Conservation (phyloP, 306 rosid species). For the Sindora glabra region DNA sequence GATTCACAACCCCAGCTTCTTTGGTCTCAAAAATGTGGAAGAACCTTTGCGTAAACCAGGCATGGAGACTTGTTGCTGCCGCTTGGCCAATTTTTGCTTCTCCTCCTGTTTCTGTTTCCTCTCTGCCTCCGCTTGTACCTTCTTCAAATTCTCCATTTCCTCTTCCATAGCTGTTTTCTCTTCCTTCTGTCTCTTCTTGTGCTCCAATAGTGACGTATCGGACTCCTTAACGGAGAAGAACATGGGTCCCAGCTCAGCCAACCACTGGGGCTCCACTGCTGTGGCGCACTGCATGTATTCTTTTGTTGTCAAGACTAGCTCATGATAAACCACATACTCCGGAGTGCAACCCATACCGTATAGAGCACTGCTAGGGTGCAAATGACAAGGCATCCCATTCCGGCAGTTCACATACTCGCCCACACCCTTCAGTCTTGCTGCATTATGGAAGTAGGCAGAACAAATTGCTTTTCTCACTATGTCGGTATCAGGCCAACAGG, state of each 20-base stretch:
- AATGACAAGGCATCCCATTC: constrained; percentile 91
- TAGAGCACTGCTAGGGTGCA: constrained; percentile 96
- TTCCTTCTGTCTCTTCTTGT: constrained; percentile 82
- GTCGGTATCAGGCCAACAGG: constrained; percentile 82
- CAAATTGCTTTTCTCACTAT: constrained; percentile 85
- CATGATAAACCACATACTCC: constrained; percentile 83
- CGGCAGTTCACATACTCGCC: constrained; percentile 89
- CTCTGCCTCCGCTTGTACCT: constrained; percentile 67
- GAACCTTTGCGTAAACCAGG: constrained; percentile 78
- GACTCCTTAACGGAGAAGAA: constrained; percentile 95
- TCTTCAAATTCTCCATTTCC: constrained; percentile 92
- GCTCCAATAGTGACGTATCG: constrained; percentile 85
- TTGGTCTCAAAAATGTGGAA: constrained; percentile 75
- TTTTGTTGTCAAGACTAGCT: constrained; percentile 67
- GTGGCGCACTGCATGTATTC: constrained; percentile 99
- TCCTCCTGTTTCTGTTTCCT: constrained; percentile 45
- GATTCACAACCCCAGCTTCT: constrained; percentile 67
- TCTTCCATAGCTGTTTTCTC: constrained; percentile 93
- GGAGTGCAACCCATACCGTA: constrained; percentile 98
- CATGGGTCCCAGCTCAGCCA: constrained; percentile 97
- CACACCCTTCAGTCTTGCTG: constrained; percentile 89
- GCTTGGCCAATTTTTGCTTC: constrained; percentile 52
- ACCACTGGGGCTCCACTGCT: constrained; percentile 93
- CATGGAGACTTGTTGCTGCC: constrained; percentile 63
- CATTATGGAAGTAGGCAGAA: constrained; percentile 88